phyloP scores from a whole-genome alignment of 225 moss, liverwort and hornwort genomes.

The Straminergon stramineum region DNA sequence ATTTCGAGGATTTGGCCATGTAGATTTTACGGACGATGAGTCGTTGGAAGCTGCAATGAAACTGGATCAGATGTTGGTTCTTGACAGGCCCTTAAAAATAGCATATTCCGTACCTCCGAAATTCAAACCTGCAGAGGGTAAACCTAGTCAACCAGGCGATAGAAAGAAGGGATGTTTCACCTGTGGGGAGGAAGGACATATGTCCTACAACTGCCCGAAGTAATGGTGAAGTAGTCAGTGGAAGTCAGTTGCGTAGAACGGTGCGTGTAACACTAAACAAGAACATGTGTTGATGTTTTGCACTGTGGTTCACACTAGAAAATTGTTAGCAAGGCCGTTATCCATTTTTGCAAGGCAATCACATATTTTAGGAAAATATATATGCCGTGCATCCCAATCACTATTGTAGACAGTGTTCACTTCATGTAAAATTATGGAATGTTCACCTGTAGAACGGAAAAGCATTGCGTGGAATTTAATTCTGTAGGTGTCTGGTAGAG shows the following conservation, averaged over 20 bases:
- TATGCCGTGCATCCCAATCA: background rate
- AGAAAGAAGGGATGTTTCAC: constrained; percentile 39
- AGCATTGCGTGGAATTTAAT: too few relatives aligned
- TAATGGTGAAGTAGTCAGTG: background rate
- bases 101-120: constrained; percentile 71
- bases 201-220: constrained; percentile 61
- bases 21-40: constrained; percentile 71
- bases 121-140: background rate
- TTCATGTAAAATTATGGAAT: too few relatives aligned
- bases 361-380: background rate
- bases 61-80: constrained; percentile 46
- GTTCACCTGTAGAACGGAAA: too few relatives aligned
- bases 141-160: background rate
- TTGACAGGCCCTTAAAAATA: constrained; percentile 72
- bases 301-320: too few relatives aligned
- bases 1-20: constrained; percentile 72
- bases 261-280: background rate
- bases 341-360: too few relatives aligned
- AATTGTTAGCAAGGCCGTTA: too few relatives aligned
- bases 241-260: background rate
- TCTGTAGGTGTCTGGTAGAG: too few relatives aligned
- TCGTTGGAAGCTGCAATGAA: constrained; percentile 71
- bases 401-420: too few relatives aligned
- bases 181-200: constrained; percentile 67
- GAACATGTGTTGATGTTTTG: too few relatives aligned